Evolutionary conservation across 768 basidiomycete species (phyloP).

Genomic region (Mycena capillaripes): DNA sequence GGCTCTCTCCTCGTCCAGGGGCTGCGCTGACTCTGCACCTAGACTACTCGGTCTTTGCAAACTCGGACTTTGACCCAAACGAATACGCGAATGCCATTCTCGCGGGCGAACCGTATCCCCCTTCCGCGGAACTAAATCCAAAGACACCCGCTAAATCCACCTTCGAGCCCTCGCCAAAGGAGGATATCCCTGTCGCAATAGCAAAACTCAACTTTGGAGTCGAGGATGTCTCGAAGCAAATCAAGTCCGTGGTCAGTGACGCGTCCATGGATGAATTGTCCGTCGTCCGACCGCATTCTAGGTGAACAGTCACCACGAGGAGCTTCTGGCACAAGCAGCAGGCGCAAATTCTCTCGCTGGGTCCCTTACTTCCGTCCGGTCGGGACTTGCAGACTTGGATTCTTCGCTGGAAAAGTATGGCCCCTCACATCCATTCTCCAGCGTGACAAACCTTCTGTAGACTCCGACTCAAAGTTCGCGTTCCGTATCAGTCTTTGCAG

Average conservation of each 20-base stretch:
- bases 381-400: slow-evolving; percentile 82
- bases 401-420: slow-evolving; percentile 82
- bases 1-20: slow-evolving; percentile 1
- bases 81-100: slow-evolving; percentile 94
- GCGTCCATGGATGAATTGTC: not conserved
- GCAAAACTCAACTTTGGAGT: slow-evolving; percentile 89
- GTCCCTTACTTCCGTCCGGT: slow-evolving; percentile 74
- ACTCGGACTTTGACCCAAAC: slow-evolving; percentile 84
- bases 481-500: slow-evolving; percentile 84
- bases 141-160: slow-evolving; percentile 48
- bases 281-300: slow-evolving; percentile 45
- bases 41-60: slow-evolving; percentile 86
- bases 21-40: slow-evolving; percentile 18
- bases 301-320: slow-evolving; percentile 89
- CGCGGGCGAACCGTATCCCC: slow-evolving; percentile 83
- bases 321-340: slow-evolving; percentile 86
- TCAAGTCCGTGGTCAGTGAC: slow-evolving; percentile 80
- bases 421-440: slow-evolving; percentile 5
- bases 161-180: slow-evolving; percentile 74
- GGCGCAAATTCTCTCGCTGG: slow-evolving; percentile 79
- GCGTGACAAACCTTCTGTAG: slow-evolving; percentile 56
- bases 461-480: slow-evolving; percentile 87
- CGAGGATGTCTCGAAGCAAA: slow-evolving; percentile 93
- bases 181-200: slow-evolving; percentile 91
- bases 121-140: slow-evolving; percentile 49